Evolutionary conservation across 371 early-diverging fungal species (phyloP).

Genomic region (Capillidium rhysosporum): DNA sequence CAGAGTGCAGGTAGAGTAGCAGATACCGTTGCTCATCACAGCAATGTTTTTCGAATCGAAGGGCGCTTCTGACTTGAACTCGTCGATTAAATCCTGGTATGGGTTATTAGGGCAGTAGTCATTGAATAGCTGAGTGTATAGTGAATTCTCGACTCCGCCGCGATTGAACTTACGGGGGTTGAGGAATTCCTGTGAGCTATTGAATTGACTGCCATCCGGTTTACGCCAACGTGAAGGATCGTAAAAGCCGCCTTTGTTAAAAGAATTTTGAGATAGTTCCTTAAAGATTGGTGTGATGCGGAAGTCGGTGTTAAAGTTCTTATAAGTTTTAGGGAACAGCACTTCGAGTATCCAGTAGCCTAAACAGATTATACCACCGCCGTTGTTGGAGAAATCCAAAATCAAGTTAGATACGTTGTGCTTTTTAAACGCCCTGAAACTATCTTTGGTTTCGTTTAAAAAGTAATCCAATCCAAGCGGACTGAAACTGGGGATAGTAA

Average conservation of each 20-base stretch:
- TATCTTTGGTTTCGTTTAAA: neutral
- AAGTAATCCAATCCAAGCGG: neutral
- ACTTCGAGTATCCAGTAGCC: neutral
- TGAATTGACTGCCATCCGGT: neutral
- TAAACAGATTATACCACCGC: neutral
- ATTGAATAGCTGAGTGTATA: neutral
- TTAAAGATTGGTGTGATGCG: neutral
- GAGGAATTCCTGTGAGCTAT: neutral
- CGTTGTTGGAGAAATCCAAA: neutral
- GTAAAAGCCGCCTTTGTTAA: neutral
- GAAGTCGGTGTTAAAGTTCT: neutral
- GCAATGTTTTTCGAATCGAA: neutral
- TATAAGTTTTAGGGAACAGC: neutral
- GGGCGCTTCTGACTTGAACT: neutral
- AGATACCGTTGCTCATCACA: neutral
- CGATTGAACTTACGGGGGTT: neutral
- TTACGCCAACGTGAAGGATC: neutral
- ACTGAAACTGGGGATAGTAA: neutral
- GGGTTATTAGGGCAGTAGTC: slow-evolving; percentile 1
- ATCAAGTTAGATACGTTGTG: neutral
- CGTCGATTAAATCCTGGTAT: neutral
- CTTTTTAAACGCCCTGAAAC: neutral
- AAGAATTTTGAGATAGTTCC: neutral
- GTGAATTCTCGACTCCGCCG: neutral
- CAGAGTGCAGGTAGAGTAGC: neutral